Base-by-base conservation (phyloP, 2,329 filamentous ascomycete species). In the Calonectria honghensis region DNA sequence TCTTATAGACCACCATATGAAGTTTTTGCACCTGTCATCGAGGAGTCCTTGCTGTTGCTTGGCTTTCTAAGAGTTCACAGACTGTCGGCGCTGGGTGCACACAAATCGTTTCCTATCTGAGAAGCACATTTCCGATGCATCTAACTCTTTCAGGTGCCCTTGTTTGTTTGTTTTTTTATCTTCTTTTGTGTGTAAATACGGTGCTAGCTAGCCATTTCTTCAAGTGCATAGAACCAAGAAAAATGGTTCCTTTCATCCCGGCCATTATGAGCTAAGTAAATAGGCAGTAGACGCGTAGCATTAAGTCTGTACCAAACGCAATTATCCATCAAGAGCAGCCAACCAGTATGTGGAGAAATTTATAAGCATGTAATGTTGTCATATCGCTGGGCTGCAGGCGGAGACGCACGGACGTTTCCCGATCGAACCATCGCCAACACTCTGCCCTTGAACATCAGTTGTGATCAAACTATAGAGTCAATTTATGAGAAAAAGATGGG, bases 341-440 rank as follows among this genome's bases (percentile, higher is more conserved):
- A 24, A 13, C 9, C 1, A 13, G n/a, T 48, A 18, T 2, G 10
- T 45, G 18, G 18, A n/a, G 18, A 18, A 45, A 45, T 9, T 45
- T 4, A 9, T 45, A n/a, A 9, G 3, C n/a, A 10, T 11, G 6
- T 48, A n/a, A 24, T 5, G n/a, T 45, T 18, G 10, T 13, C 7
- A 13, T 13, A 5, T 24, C 7, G 45, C 10, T 24, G n/a, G 20
- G 20, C n/a, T 24, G 1, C 7, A 11, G 45, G 20, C 9, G 45
- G 3, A n/a, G 18, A n/a, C 20, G 41, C 41, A 48, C 41, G 20
- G 20, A 24, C 9, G 20, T 48, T 48, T 48, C 24, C 20, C 20
- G 20, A 10, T 10, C 5, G 3, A 10, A 3, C 20, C n/a, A 3
- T 13, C n/a, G 3, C 20, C 4, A 13, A 10, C n/a, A 14, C 1